These are phyloP conservation scores for Quercus alba DNA, from an alignment of 306 rosid species.

Conservation along the genomic window DNA sequence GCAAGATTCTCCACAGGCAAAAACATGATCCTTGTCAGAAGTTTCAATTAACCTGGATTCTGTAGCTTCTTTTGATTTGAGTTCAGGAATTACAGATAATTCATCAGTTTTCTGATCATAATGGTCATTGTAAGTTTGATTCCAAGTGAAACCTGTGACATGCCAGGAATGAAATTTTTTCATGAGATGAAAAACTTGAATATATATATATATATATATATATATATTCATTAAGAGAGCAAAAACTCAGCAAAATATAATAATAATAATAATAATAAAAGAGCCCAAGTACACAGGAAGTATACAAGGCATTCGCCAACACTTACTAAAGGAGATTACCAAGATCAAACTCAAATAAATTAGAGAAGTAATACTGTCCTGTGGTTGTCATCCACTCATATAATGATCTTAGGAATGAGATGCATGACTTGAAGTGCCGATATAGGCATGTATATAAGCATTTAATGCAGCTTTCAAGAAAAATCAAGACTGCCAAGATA, in stretches of 20 bases:
- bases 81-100: conserved; percentile 40
- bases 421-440: background rate
- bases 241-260: too few relatives aligned
- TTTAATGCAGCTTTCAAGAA: background rate
- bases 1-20: conserved; percentile 36
- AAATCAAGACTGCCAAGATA: too few relatives aligned
- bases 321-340: too few relatives aligned
- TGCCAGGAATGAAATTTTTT: background rate
- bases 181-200: conserved; percentile 14
- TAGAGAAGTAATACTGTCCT: too few relatives aligned
- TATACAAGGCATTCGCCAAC: too few relatives aligned
- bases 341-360: too few relatives aligned
- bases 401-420: background rate
- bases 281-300: too few relatives aligned
- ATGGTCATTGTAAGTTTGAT: conserved; percentile 31
- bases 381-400: too few relatives aligned
- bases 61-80: conserved; percentile 26
- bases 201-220: too few relatives aligned
- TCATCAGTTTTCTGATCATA: conserved; percentile 45
- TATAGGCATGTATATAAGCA: background rate
- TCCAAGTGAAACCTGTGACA: conserved; percentile 59
- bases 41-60: conserved; percentile 37
- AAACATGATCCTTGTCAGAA: conserved; percentile 55
- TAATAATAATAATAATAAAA: too few relatives aligned
- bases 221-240: too few relatives aligned